A percentile compares a stretch with the other conserved stretches of the same genome.
Evolutionary conservation across 352 stramenopile species (phyloP).

Genomic region (Phytophthora sp.): DNA sequence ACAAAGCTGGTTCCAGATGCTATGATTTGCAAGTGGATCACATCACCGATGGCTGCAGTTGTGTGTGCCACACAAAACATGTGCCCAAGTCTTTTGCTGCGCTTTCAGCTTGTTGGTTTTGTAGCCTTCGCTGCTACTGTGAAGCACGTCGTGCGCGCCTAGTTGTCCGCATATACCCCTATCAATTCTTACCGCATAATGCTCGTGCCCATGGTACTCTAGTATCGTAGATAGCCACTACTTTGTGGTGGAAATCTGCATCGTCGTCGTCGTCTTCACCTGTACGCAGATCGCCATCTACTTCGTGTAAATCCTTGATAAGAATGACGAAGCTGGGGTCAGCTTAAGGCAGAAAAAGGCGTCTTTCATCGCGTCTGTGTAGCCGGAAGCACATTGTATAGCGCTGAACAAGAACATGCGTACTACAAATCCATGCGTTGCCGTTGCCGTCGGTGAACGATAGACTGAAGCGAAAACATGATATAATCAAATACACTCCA

Average conservation of each 20-base stretch:
- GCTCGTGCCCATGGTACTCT: conserved; percentile 17
- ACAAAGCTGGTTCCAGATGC: too few relatives aligned
- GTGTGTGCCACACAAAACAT: too few relatives aligned
- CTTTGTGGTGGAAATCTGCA: conserved; percentile 33
- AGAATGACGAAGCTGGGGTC: background rate
- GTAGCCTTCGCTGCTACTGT: conserved; percentile 35
- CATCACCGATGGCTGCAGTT: too few relatives aligned
- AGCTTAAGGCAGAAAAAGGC: conserved; percentile 8
- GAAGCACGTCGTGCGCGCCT: conserved; percentile 27
- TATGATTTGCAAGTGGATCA: too few relatives aligned
- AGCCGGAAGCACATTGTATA: too few relatives aligned
- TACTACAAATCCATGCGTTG: too few relatives aligned
- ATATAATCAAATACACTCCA: too few relatives aligned
- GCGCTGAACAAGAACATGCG: too few relatives aligned
- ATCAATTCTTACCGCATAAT: conserved; percentile 37
- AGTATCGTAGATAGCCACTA: conserved; percentile 31
- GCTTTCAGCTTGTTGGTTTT: conserved; percentile 34
- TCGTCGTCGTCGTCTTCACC: conserved; percentile 45
- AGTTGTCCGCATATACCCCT: conserved; percentile 39
- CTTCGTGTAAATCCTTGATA: conserved; percentile 38
- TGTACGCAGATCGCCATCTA: conserved; percentile 55
- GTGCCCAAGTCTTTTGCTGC: too few relatives aligned
- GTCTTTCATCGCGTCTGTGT: background rate
- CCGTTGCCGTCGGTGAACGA: too few relatives aligned
- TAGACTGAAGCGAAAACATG: too few relatives aligned